Conservation (phyloP, 805 yeast genomes). For the Deakozyma indianensis region DNA sequence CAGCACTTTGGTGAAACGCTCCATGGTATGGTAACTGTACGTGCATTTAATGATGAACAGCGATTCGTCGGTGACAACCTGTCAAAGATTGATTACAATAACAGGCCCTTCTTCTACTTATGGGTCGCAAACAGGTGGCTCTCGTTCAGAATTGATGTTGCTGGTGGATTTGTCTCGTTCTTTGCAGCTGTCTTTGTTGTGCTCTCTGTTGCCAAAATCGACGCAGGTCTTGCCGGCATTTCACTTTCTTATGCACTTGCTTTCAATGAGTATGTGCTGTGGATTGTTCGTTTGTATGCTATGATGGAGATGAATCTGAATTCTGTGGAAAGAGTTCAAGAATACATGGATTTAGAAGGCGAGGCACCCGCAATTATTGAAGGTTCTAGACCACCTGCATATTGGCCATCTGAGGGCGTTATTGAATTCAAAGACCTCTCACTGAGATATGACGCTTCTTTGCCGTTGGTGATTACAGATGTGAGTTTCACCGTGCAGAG, state of each 20-base stretch:
- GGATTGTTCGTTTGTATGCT: constrained; percentile 88
- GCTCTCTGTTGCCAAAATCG: constrained; percentile 46
- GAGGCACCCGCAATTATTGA: constrained; percentile 62
- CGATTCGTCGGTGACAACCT: constrained; percentile 73
- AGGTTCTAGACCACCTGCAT: constrained; percentile 47
- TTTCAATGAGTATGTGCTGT: constrained; percentile 75
- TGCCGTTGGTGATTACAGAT: constrained; percentile 82
- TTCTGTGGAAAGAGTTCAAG: constrained; percentile 87
- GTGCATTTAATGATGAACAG: constrained; percentile 89
- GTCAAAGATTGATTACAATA: constrained; percentile 66
- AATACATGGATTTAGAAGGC: constrained; percentile 70
- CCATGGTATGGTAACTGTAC: constrained; percentile 81
- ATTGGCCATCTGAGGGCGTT: constrained; percentile 80
- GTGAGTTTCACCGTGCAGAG: constrained; percentile 73
- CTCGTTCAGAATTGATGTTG: constrained; percentile 65
- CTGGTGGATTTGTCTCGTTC: constrained; percentile 72
- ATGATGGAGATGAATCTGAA: constrained; percentile 91
- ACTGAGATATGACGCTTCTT: constrained; percentile 71
- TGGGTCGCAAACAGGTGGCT: constrained; percentile 97
- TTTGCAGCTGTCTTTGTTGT: constrained; percentile 72
- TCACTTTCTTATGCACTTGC: constrained; percentile 83
- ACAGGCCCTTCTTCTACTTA: constrained; percentile 82
- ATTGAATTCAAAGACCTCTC: constrained; percentile 65
- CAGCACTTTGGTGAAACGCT: constrained; percentile 93
- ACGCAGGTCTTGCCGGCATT: constrained; percentile 92